phyloP scores from a whole-genome alignment of 805 yeast species.

The Isabelozyma gotoi region DNA sequence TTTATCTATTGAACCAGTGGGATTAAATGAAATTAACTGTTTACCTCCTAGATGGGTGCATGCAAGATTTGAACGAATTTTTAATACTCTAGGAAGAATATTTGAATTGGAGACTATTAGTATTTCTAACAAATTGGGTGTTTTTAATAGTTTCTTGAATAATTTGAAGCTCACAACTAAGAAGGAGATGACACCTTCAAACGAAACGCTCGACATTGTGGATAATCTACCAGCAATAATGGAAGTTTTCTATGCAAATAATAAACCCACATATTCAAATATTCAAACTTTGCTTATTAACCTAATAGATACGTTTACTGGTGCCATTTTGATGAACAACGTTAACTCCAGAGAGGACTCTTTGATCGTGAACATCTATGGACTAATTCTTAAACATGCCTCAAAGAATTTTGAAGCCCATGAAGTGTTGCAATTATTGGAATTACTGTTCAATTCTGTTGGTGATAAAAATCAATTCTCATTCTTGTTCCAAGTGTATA shows the following conservation, averaged over 20 bases:
- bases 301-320: conserved; percentile 33
- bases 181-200: conserved; percentile 27
- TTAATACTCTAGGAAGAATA: conserved; percentile 21
- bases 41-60: conserved; percentile 35
- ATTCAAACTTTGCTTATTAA: conserved; percentile 22
- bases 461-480: not conserved
- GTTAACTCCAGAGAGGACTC: not conserved
- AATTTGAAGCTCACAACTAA: conserved; percentile 25
- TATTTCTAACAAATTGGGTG: conserved; percentile 22
- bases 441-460: not conserved
- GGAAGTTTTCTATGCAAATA: conserved; percentile 17
- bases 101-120: conserved; percentile 22
- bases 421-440: not conserved
- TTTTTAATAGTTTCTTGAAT: conserved; percentile 22
- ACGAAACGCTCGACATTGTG: conserved; percentile 30
- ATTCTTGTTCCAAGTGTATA: not conserved
- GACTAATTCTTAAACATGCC: not conserved
- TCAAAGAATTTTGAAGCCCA: not conserved
- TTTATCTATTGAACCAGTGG: conserved; percentile 30
- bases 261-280: conserved; percentile 15
- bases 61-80: conserved; percentile 27
- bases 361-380: not conserved
- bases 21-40: conserved; percentile 28
- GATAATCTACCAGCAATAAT: conserved; percentile 29
- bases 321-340: conserved; percentile 16